Evolutionary conservation across 1,284 basidiomycete species (phyloP), one percentile per base, ranked within the genome.

Genomic region (Termitomyces sp.): DNA sequence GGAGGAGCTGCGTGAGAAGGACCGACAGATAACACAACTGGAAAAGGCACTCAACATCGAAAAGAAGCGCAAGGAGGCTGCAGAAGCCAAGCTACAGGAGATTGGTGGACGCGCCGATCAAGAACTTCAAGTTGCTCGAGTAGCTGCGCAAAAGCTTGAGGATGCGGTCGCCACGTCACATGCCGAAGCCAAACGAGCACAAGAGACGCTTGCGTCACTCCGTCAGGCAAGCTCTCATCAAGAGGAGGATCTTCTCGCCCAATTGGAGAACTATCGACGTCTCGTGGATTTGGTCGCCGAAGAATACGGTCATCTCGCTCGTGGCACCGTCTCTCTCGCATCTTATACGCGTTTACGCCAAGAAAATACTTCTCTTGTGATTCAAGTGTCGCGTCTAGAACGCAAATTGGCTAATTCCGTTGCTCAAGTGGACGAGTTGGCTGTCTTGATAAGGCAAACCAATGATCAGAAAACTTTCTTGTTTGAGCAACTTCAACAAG

Each of bases 331-430:
- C 10, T 62, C 79, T 1, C 62, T 66, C 44, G 60, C 70, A 15
- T 60, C 58, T 0, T 73, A 84, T 62, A 67, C 69, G 10, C 59
- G 60, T n/a, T 68, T 82, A 36, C 75, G 77, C 65, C 68, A 73
- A 34, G 74, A 81, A 33, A 65, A 76, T 44, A 50, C 65, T 5
- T 62, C 66, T 0, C 63, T 80, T 21, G 75, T 76, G 54, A 62
- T 82, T 24, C 77, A 73, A 10, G 69, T 73, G 17, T 66, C 74
- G 33, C 80, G 83, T 33, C 69, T 88, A 15, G 80, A 86, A 62
- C 79, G 87, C 57, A 87, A 84, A 64, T 70, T 87, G 5, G 81
- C 79, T 33, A 86, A 86, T 62, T 74, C 84, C 8, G 84, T 88
- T 54, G 79, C 70, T 13, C 86, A 90, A 64, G 84, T 87, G 12